Evolutionary conservation across 2,329 filamentous ascomycete species (phyloP).

Genomic region (Calonectria leucothoes): DNA sequence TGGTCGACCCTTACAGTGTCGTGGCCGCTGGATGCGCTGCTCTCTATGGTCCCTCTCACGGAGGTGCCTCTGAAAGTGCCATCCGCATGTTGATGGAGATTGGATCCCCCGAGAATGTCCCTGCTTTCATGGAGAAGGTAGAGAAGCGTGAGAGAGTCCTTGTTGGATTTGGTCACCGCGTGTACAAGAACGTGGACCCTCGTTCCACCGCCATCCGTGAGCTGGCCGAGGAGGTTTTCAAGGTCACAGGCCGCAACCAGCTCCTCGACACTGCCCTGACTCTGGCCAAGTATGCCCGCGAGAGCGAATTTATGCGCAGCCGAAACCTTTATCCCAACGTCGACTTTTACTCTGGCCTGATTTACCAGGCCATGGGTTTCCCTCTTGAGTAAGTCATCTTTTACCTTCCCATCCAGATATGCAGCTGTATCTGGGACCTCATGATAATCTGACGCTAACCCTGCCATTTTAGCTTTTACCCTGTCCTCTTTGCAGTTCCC

Average conservation of each 20-base stretch:
- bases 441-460: slow-evolving; percentile 10
- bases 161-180: slow-evolving; percentile 66
- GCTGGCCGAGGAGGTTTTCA: slow-evolving; percentile 62
- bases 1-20: slow-evolving; percentile 67
- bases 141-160: slow-evolving; percentile 63
- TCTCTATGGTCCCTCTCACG: slow-evolving; percentile 67
- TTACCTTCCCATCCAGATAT: background rate
- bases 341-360: slow-evolving; percentile 64
- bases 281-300: slow-evolving; percentile 57
- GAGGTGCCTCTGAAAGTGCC: slow-evolving; percentile 68
- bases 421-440: background rate
- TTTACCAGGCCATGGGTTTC: slow-evolving; percentile 66
- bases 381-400: slow-evolving; percentile 53
- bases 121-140: slow-evolving; percentile 60
- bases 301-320: slow-evolving; percentile 61
- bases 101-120: slow-evolving; percentile 62
- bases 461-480: slow-evolving; percentile 53
- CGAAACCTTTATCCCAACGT: slow-evolving; percentile 63
- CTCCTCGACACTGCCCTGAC: slow-evolving; percentile 61
- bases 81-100: slow-evolving; percentile 66
- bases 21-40: slow-evolving; percentile 65
- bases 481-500: slow-evolving; percentile 62
- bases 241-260: slow-evolving; percentile 62
- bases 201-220: slow-evolving; percentile 61
- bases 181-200: slow-evolving; percentile 66